Evolutionary conservation across 1,139 yeast species (phyloP).

Genomic region (Sugiyamaella grinbergsii): DNA sequence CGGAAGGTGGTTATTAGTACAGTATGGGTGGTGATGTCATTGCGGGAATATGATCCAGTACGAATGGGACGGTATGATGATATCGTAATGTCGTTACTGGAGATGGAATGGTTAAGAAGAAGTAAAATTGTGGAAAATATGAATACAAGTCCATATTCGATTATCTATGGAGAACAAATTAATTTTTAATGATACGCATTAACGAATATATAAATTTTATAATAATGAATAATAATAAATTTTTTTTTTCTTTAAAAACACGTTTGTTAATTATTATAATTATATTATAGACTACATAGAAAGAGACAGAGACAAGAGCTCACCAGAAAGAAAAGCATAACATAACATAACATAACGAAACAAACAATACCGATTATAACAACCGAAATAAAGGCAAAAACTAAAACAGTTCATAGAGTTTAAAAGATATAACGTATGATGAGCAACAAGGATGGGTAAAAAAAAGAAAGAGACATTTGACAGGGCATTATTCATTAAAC

Average conservation of each 20-base stretch:
- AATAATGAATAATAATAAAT: conserved; percentile 1
- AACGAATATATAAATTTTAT: conserved; percentile 8
- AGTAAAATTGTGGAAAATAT: conserved; percentile 21
- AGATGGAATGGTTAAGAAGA: conserved; percentile 36
- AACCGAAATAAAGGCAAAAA: too few relatives aligned
- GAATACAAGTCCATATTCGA: not conserved
- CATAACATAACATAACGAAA: too few relatives aligned
- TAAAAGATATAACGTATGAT: too few relatives aligned
- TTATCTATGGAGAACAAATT: conserved; percentile 9
- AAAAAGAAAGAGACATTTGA: not conserved
- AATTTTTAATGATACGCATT: conserved; percentile 14
- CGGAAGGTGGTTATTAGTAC: conserved; percentile 15
- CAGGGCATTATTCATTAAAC: not conserved
- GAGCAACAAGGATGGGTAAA: not conserved
- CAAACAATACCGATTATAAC: too few relatives aligned
- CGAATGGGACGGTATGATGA: conserved; percentile 18
- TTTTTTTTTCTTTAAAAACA: too few relatives aligned
- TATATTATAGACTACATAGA: not conserved
- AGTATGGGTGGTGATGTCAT: conserved; percentile 19
- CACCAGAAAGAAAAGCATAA: too few relatives aligned
- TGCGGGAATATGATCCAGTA: conserved; percentile 13
- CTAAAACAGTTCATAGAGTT: too few relatives aligned
- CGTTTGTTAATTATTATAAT: too few relatives aligned
- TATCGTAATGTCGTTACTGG: conserved; percentile 33
- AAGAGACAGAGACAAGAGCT: too few relatives aligned